Percentiles rank a stretch among this genome's conserved stretches.
Conservation (phyloP, 805 yeast species). For the Candida andamanensis region DNA sequence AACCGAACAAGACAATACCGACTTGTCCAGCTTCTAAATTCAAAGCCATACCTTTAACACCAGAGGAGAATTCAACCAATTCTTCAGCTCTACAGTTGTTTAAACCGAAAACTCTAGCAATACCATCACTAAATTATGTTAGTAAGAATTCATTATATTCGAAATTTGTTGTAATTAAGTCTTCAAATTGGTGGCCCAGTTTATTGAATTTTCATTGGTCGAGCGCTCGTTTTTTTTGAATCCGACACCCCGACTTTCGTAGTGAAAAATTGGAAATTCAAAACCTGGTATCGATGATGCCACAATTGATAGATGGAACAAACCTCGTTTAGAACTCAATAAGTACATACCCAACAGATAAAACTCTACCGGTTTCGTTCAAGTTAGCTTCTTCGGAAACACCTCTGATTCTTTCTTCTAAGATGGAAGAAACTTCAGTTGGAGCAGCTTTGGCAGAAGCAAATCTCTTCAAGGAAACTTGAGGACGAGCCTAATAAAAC, state of each 20-base stretch:
- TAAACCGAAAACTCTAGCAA: slow-evolving; percentile 99
- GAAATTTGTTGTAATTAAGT: not conserved
- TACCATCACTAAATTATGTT: slow-evolving; percentile 84
- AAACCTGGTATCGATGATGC: not conserved
- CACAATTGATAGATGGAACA: too few relatives aligned
- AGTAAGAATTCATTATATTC: slow-evolving; percentile 23
- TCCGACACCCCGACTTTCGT: slow-evolving; percentile 4
- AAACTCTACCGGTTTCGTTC: slow-evolving; percentile 99
- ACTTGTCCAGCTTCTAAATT: slow-evolving; percentile 99
- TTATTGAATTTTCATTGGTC: slow-evolving; percentile 10
- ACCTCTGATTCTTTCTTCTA: slow-evolving; percentile 99
- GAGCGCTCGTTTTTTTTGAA: too few relatives aligned
- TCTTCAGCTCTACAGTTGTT: slow-evolving; percentile 99
- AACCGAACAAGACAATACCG: slow-evolving; percentile 99
- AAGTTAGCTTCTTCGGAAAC: slow-evolving; percentile 95
- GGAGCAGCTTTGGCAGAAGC: slow-evolving; percentile 98
- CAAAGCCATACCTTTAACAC: slow-evolving; percentile 99
- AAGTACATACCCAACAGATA: slow-evolving; percentile 83
- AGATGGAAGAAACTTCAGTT: slow-evolving; percentile 97
- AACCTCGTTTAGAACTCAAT: not conserved
- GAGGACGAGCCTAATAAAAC: slow-evolving; percentile 68
- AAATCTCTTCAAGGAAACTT: slow-evolving; percentile 66
- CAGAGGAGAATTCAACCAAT: slow-evolving; percentile 97
- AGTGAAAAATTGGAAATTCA: not conserved
- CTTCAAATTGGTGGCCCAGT: too few relatives aligned